Evolutionary conservation across 257 asterid genomes (phyloP).

Genomic region (Capsicum pubescens): DNA sequence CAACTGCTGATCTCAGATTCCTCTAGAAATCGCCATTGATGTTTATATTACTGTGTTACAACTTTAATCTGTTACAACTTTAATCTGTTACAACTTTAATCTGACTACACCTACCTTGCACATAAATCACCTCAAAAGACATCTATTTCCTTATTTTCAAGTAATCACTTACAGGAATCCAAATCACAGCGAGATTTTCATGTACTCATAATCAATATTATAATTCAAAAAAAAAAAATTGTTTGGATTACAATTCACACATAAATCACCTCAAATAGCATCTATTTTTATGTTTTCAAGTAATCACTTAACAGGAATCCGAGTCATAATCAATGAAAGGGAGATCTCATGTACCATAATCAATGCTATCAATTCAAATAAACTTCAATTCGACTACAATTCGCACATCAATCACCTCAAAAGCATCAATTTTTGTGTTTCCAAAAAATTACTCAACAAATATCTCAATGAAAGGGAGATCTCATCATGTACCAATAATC

Average conservation of each 20-base stretch:
- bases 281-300: not conserved
- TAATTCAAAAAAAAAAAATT: too few species aligned
- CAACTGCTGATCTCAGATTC: not conserved
- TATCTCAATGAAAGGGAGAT: not conserved
- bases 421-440: not conserved
- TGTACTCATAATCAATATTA: not conserved
- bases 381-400: not conserved
- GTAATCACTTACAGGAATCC: not conserved
- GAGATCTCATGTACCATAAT: not conserved
- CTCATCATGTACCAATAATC: not conserved
- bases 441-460: not conserved
- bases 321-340: not conserved
- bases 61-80: too few species aligned
- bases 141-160: not conserved
- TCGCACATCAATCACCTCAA: not conserved
- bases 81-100: too few species aligned
- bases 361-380: not conserved
- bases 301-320: not conserved
- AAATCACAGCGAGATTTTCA: not conserved
- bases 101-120: not conserved
- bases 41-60: too few species aligned
- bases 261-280: not conserved
- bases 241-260: not conserved
- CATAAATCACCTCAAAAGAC: not conserved
- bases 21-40: too few species aligned